Conservation (phyloP, 306 rosid genomes). For the Glycine soja region DNA sequence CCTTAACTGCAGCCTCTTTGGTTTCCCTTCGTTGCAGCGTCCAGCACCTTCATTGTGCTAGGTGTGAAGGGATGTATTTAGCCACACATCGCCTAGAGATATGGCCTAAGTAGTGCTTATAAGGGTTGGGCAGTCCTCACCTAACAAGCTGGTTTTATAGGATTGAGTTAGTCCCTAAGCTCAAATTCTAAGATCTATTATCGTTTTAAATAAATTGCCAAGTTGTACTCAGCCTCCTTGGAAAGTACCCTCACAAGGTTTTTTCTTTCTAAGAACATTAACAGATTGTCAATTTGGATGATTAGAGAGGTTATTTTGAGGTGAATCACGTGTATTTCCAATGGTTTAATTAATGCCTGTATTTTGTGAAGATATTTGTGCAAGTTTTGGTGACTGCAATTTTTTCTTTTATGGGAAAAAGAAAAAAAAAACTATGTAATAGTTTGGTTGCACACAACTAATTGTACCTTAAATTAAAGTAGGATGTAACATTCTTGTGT, state of each 20-base stretch:
- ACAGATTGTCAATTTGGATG: neutral
- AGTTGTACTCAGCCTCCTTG: neutral
- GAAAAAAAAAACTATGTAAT: neutral
- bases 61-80: neutral
- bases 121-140: no score
- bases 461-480: conserved; percentile 5
- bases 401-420: no score
- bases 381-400: no score
- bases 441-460: neutral
- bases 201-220: neutral
- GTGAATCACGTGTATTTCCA: no score
- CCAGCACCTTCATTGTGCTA: neutral
- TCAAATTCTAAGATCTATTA: no score
- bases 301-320: no score
- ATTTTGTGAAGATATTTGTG: no score
- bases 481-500: neutral
- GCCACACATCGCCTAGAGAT: neutral
- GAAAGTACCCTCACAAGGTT: neutral
- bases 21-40: neutral
- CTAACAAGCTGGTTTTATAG: no score
- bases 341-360: no score
- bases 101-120: no score
- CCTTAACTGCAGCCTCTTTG: neutral
- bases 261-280: neutral
- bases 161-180: no score